Base-by-base conservation (phyloP, 441 rosid genomes). In the Pelargonium myrrhifolium region DNA sequence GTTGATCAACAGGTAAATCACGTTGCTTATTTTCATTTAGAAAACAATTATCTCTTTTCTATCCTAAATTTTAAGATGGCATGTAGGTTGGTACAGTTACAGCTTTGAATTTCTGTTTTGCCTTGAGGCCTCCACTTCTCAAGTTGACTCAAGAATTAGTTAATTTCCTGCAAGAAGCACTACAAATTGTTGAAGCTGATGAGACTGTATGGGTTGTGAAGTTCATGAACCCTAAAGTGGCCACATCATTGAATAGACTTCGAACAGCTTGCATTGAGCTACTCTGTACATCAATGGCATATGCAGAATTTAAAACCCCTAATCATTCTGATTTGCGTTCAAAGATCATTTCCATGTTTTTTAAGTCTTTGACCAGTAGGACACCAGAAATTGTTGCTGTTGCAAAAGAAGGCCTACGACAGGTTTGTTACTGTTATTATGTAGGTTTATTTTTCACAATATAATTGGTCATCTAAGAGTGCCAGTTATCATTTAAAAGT, bases 161-260 rank as follows among this genome's bases (percentile, higher is more conserved):
- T 47, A 92, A 80, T 78, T 92, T 95, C 75, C 85, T 95, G 70
- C 98, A 95, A 88, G 99, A 95, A 80, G 97, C 98, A 18, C 74
- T 92, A 83, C 95, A 95, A 79, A 95, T 92, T 76, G 99, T 98
- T 24, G 98, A 92, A 85, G 90, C 97, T 73, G 98, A 95, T 87
- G 99, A 95, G 80, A 82, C 78, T 74, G 90, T 80, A 59, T 89
- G 95, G 97, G 90, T 77, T 77, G 94, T 87, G 78, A 95, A 94
- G 84, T 84, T 80, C 68, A 82, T 92, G 96, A 94, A 86, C 76
- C 95, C 92, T 58, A 92, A 87, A 82, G 86, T 82, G 66, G 89
- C 89, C 67, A 79, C 88, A 70, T 90, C 97, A 53, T 69, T 92
- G 65, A 92, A 85, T 81, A 90, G 89, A 72, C 96, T 95, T 71